Percentiles rank a stretch among this genome's conserved stretches.
phyloP scores from a whole-genome alignment of 1,284 basidiomycete genomes.

The Ganoderma meredithae region DNA sequence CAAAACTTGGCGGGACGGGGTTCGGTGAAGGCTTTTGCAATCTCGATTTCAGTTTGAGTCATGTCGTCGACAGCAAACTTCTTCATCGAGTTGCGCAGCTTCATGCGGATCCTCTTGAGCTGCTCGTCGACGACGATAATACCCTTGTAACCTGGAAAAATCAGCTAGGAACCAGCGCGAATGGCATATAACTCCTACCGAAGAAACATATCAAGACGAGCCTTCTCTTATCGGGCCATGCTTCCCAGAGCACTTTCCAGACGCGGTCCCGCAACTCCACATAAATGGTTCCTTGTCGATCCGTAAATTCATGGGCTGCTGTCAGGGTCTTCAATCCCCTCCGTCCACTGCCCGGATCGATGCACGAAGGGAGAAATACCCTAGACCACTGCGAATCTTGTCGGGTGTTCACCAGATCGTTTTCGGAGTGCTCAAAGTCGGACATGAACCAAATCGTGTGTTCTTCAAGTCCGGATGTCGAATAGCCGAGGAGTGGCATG shows the following conservation, averaged over 20 bases:
- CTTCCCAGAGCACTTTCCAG: constrained; percentile 58
- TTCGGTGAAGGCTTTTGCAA: constrained; percentile 65
- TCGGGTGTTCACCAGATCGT: constrained; percentile 56
- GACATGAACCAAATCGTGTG: constrained; percentile 80
- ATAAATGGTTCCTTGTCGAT: constrained; percentile 82
- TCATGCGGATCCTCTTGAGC: constrained; percentile 64
- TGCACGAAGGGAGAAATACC: constrained; percentile 70
- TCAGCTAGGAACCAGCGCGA: background rate
- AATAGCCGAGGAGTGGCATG: constrained; percentile 79
- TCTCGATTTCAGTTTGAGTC: constrained; percentile 69
- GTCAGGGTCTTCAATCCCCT: constrained; percentile 62
- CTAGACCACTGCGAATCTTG: constrained; percentile 64
- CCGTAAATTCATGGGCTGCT: constrained; percentile 62
- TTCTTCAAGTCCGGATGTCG: constrained; percentile 70
- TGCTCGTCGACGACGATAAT: constrained; percentile 68
- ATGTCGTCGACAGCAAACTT: constrained; percentile 65
- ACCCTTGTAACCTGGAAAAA: constrained; percentile 61
- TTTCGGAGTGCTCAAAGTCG: constrained; percentile 58
- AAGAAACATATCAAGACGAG: constrained; percentile 68
- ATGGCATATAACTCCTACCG: constrained; percentile 43
- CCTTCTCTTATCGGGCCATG: constrained; percentile 42
- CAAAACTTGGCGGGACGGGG: constrained; percentile 70
- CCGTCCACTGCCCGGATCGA: constrained; percentile 60
- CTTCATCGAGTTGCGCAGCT: constrained; percentile 71
- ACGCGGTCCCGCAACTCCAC: constrained; percentile 60